Conservation (phyloP, 441 rosid genomes). For the Jatropha podagrica region DNA sequence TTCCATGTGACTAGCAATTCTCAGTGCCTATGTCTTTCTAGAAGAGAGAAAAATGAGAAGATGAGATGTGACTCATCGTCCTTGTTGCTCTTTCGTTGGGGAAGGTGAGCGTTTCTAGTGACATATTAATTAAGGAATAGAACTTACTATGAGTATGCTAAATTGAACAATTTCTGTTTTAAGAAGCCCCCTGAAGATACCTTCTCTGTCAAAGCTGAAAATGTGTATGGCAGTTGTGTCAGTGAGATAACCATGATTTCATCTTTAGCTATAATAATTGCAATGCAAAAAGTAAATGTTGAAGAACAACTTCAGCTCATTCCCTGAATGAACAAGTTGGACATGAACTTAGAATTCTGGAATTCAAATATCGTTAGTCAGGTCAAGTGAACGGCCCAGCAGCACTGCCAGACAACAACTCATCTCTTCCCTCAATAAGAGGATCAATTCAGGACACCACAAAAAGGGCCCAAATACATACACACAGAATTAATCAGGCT, state of each 20-base stretch:
- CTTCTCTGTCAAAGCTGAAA: slow-evolving; percentile 78
- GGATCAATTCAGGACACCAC: not conserved
- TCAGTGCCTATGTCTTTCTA: not conserved
- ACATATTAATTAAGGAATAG: not conserved
- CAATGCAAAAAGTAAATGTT: not conserved
- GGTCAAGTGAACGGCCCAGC: not conserved
- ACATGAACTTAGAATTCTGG: not conserved
- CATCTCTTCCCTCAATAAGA: not conserved
- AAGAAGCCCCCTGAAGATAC: slow-evolving; percentile 63
- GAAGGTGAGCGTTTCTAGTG: not conserved
- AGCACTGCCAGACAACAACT: not conserved
- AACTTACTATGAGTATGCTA: slow-evolving; percentile 83
- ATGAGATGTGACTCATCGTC: not conserved
- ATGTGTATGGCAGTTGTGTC: slow-evolving; percentile 3
- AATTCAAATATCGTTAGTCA: not conserved
- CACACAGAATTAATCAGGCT: not conserved
- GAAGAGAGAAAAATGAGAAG: slow-evolving; percentile 1
- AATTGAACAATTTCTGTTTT: slow-evolving; percentile 55
- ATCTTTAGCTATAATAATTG: not conserved
- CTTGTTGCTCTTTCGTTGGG: not conserved
- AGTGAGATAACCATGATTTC: not conserved
- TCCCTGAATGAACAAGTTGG: not conserved
- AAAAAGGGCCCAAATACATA: not conserved
- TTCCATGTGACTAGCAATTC: not conserved
- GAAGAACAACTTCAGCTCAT: not conserved